Evolutionary conservation across 1,284 basidiomycete species (phyloP).

Genomic region (Rhodofomes roseus): DNA sequence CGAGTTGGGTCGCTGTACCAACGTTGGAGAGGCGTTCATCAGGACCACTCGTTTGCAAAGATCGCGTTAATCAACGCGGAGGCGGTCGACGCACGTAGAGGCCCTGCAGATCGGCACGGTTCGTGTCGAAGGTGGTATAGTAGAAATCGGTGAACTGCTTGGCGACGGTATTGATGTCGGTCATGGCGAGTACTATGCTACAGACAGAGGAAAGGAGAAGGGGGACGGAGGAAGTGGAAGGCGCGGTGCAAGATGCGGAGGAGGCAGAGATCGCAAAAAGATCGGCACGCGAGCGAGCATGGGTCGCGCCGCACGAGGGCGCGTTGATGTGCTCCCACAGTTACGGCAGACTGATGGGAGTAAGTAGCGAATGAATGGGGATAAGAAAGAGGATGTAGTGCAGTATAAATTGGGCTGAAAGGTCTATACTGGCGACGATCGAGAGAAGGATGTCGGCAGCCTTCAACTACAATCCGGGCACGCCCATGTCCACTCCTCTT

Average conservation of each 20-base stretch:
- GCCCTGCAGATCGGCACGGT: slow-evolving; percentile 47
- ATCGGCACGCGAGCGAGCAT: slow-evolving; percentile 1
- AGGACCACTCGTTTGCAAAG: slow-evolving; percentile 16
- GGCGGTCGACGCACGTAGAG: slow-evolving; percentile 67
- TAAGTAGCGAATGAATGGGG: slow-evolving; percentile 1
- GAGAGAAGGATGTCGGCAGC: slow-evolving; percentile 10
- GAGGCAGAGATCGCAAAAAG: slow-evolving; percentile 3
- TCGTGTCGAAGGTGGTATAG: slow-evolving; percentile 66
- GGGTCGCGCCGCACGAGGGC: background rate
- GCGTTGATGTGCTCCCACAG: slow-evolving; percentile 4
- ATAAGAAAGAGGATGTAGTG: slow-evolving; percentile 10
- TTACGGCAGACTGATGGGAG: background rate
- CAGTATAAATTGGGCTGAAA: background rate
- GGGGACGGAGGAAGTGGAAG: background rate
- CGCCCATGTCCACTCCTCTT: slow-evolving; percentile 24
- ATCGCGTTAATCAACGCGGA: slow-evolving; percentile 10
- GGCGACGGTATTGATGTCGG: slow-evolving; percentile 64
- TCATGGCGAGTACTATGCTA: slow-evolving; percentile 43
- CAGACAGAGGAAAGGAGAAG: background rate
- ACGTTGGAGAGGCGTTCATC: background rate
- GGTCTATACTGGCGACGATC: background rate
- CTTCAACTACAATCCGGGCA: slow-evolving; percentile 20
- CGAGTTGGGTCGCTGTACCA: slow-evolving; percentile 68
- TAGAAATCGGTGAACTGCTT: slow-evolving; percentile 75
- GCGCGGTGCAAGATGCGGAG: background rate